Evolutionary conservation across 2,329 filamentous ascomycete species (phyloP), one percentile per base, ranked within the genome.

Genomic region (Aplosporella prunicola): DNA sequence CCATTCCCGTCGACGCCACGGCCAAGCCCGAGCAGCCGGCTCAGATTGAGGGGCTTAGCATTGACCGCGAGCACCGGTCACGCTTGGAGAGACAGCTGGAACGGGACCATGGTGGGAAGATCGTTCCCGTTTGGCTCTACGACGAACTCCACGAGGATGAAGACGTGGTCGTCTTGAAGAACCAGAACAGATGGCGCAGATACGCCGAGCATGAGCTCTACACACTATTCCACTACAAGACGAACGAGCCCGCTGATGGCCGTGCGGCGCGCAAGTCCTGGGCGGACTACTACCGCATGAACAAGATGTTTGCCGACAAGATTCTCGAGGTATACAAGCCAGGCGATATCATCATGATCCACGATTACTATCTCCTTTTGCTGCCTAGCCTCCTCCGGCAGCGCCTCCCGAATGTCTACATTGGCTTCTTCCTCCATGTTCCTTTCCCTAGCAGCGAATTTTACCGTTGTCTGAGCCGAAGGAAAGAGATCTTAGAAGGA

Each of bases 381-480:
- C 74, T 96, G 4, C 89, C 91, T 2, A 87, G 79, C 61, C 78
- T 96, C 66, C 68, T 96, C 42, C 80, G 89, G 32, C 87, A 94
- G 58, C 77, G 82, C 27, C 69, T 88, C 13, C 84, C 87, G 4
- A 84, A 87, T 58, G 84, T 93, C 62, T 93, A 93, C 65, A 88
- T 95, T 54, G 82, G 86, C 37, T 95, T 95, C 67, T 96, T 86
- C 67, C 69, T 96, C 31, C 89, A 96, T 61, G 81, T 86, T 30
- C 89, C 89, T 0, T 96, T 96, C 61, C 89, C 89, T 22, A 94
- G 87, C 62, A 93, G 85, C 68, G 91, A 96, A 61, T 95, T 93
- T 56, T 76, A 95, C 57, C 78, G 88, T 32, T 94, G 88, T 58
- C 68, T 95, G 39, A 83, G 85, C 24, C 78, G 85, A 46, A 77